These are phyloP conservation scores for Mycosphaerella sp. DNA, from an alignment of 2,329 filamentous ascomycete species.

Conservation along the genomic window DNA sequence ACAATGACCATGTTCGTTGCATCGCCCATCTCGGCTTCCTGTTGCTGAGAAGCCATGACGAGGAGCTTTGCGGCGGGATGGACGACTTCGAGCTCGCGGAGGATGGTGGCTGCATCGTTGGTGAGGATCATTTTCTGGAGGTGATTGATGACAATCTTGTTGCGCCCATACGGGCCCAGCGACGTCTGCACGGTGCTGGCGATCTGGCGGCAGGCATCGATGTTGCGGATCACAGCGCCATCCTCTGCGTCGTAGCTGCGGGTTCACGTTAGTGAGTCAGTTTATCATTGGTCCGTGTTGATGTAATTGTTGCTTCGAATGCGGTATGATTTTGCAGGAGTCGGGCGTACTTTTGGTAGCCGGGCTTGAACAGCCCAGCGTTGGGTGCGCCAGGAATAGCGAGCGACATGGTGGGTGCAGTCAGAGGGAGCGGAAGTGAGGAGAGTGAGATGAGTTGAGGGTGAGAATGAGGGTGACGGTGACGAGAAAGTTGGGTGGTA, in stretches of 20 bases:
- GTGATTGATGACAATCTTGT: slow-evolving; percentile 99
- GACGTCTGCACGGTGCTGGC: slow-evolving; percentile 95
- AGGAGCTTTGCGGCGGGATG: slow-evolving; percentile 96
- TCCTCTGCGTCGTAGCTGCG: slow-evolving; percentile 95
- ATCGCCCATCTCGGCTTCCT: slow-evolving; percentile 98
- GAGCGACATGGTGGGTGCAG: slow-evolving; percentile 69
- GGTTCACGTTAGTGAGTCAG: background rate
- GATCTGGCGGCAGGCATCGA: slow-evolving; percentile 96
- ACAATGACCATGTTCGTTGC: slow-evolving; percentile 97
- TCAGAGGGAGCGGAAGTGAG: background rate
- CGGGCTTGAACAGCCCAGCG: slow-evolving; percentile 86
- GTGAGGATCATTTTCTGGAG: slow-evolving; percentile 99
- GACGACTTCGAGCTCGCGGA: slow-evolving; percentile 95
- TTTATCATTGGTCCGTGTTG: background rate
- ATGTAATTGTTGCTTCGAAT: slow-evolving; percentile 24
- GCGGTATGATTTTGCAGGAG: slow-evolving; percentile 11
- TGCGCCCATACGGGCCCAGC: slow-evolving; percentile 91
- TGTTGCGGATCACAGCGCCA: slow-evolving; percentile 96
- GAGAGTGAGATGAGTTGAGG: background rate
- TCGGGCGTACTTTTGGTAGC: slow-evolving; percentile 79
- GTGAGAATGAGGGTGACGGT: background rate
- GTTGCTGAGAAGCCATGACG: slow-evolving; percentile 98
- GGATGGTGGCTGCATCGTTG: slow-evolving; percentile 93
- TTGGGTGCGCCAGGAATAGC: slow-evolving; percentile 93
- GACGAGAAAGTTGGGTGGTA: too few relatives aligned